A percentile compares a stretch with the other conserved stretches of the same genome.
These are phyloP conservation scores for Haplosporangium sp. DNA, from an alignment of 371 early-diverging fungal genomes.

Conservation along the genomic window DNA sequence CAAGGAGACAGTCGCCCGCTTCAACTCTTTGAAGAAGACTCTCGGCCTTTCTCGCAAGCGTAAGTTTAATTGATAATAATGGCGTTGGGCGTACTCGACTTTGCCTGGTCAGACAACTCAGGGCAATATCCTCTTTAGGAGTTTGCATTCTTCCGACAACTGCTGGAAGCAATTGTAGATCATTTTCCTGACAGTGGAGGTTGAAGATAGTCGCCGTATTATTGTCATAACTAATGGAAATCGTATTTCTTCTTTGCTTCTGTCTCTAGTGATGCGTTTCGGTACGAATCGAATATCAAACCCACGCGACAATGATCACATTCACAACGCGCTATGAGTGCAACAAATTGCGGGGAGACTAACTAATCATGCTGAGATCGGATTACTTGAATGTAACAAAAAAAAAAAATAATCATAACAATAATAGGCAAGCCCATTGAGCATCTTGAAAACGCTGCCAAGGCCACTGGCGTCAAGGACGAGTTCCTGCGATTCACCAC, in stretches of 20 bases:
- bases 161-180: too few species aligned
- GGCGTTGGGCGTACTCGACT: too few species aligned
- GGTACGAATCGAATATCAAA: constrained; percentile 18
- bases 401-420: neutral
- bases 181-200: too few species aligned
- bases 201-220: too few species aligned
- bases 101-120: too few species aligned
- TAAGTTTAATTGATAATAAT: constrained; percentile 34
- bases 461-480: constrained; percentile 61
- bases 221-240: neutral
- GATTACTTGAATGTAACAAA: constrained; percentile 7
- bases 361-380: neutral
- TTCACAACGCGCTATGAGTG: neutral
- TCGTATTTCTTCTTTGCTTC: neutral
- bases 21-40: constrained; percentile 63
- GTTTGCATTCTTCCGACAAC: too few species aligned
- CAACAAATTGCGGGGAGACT: neutral
- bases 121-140: too few species aligned
- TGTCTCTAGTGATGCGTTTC: constrained; percentile 56
- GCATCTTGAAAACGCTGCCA: constrained; percentile 64
- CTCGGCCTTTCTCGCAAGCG: constrained; percentile 73
- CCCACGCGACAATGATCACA: neutral
- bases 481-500: constrained; percentile 58
- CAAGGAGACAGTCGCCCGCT: constrained; percentile 62
- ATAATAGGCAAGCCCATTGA: constrained; percentile 66